These are phyloP conservation scores for Tagetes erecta DNA, from an alignment of 129 eudicot genomes.

Conservation along the genomic window DNA sequence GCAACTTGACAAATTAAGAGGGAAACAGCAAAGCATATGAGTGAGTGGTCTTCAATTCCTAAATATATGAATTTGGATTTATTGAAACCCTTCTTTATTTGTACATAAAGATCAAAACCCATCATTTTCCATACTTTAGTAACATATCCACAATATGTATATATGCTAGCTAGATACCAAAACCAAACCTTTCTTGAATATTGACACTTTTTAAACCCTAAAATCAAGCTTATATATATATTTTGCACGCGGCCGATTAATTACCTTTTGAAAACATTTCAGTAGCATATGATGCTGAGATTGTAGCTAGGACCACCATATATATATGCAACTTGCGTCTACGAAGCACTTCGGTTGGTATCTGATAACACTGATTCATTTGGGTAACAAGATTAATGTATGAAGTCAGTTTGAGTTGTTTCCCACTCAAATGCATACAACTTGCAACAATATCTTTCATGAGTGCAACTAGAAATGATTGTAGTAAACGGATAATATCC, in stretches of 20 bases:
- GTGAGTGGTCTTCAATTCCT: constrained; percentile 20
- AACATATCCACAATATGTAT: constrained; percentile 5
- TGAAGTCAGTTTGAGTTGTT: constrained; percentile 27
- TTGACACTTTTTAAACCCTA: constrained; percentile 15
- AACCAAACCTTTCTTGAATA: neutral
- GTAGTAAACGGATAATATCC: neutral
- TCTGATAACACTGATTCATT: constrained; percentile 24
- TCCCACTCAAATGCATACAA: constrained; percentile 28
- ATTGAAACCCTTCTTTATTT: constrained; percentile 30
- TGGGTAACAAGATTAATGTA: constrained; percentile 15
- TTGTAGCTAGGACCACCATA: constrained; percentile 34
- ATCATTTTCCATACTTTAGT: constrained; percentile 13
- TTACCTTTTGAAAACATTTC: no score
- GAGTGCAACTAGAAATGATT: constrained; percentile 23
- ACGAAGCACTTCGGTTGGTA: constrained; percentile 14
- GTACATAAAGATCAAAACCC: constrained; percentile 27
- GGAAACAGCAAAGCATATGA: constrained; percentile 35
- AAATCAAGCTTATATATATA: neutral
- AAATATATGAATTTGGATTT: constrained; percentile 13
- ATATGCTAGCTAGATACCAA: constrained; percentile 23
- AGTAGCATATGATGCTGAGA: constrained; percentile 15
- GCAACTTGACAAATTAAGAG: constrained; percentile 25
- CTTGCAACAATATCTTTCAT: constrained; percentile 25
- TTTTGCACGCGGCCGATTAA: neutral
- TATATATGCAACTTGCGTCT: constrained; percentile 36